Percentiles rank a stretch among this genome's conserved stretches.
These are phyloP conservation scores for Floccularia luteovirens DNA, from an alignment of 768 basidiomycete species.

Conservation along the genomic window DNA sequence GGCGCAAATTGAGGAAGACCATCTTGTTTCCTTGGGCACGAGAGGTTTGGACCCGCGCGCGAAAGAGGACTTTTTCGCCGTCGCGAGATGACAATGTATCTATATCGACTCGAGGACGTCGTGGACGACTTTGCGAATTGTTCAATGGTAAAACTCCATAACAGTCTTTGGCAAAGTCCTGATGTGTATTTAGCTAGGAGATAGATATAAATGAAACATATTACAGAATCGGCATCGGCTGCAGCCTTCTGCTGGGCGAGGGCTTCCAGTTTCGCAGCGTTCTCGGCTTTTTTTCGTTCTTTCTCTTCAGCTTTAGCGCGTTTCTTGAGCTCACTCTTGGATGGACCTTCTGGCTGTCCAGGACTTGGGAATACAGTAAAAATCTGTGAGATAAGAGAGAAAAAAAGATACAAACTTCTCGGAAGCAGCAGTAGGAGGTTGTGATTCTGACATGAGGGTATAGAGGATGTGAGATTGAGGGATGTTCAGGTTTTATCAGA, in stretches of 20 bases:
- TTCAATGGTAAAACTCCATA: slow-evolving; percentile 89
- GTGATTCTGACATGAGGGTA: slow-evolving; percentile 23
- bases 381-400: background rate
- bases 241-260: slow-evolving; percentile 60
- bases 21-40: slow-evolving; percentile 94
- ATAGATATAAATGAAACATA: background rate
- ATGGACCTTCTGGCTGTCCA: slow-evolving; percentile 43
- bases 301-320: slow-evolving; percentile 88
- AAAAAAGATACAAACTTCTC: slow-evolving; percentile 15
- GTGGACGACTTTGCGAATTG: slow-evolving; percentile 78
- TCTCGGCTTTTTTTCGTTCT: slow-evolving; percentile 81
- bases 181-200: slow-evolving; percentile 6
- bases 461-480: background rate
- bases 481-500: too few species aligned
- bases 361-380: slow-evolving; percentile 8
- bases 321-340: slow-evolving; percentile 89
- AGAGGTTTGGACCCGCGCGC: slow-evolving; percentile 87
- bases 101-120: slow-evolving; percentile 57
- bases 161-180: slow-evolving; percentile 74
- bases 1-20: slow-evolving; percentile 89
- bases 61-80: slow-evolving; percentile 72
- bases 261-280: slow-evolving; percentile 72
- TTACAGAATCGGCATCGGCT: slow-evolving; percentile 43
- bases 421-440: slow-evolving; percentile 13
- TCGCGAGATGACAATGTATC: slow-evolving; percentile 53